Conservation (phyloP, 768 basidiomycete species). For the Mycena vitilis region DNA sequence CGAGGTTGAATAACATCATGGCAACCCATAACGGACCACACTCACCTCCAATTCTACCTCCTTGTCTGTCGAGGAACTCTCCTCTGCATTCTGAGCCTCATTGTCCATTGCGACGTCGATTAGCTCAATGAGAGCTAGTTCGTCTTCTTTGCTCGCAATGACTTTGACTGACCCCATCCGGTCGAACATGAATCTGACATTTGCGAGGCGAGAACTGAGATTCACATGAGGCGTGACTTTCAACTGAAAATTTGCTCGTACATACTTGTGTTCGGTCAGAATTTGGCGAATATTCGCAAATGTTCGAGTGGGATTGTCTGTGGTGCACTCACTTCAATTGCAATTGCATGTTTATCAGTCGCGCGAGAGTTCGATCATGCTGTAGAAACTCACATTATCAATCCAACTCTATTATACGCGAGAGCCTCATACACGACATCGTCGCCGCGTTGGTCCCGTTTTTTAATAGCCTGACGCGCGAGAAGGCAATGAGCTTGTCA, state of each 20-base stretch:
- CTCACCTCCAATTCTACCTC: slow-evolving; percentile 50
- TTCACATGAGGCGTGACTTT: not conserved
- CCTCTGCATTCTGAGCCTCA: slow-evolving; percentile 55
- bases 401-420: slow-evolving; percentile 52
- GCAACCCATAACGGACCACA: not conserved
- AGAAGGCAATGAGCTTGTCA: not conserved
- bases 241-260: slow-evolving; percentile 12
- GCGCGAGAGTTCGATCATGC: not conserved
- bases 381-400: slow-evolving; percentile 56
- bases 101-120: slow-evolving; percentile 51
- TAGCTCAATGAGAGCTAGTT: slow-evolving; percentile 32
- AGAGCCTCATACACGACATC: slow-evolving; percentile 59
- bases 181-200: slow-evolving; percentile 59
- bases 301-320: slow-evolving; percentile 60
- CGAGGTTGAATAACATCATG: not conserved
- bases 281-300: slow-evolving; percentile 52
- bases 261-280: slow-evolving; percentile 49
- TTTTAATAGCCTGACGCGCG: slow-evolving; percentile 48
- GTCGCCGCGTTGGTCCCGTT: slow-evolving; percentile 48
- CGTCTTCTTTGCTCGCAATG: slow-evolving; percentile 42
- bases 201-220: slow-evolving; percentile 54
- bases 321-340: slow-evolving; percentile 48
- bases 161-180: slow-evolving; percentile 55
- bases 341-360: not conserved
- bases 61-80: slow-evolving; percentile 45